Percentiles rank a stretch among this genome's conserved stretches.
Conservation (phyloP, 306 rosid species). For the Castanea crenata region DNA sequence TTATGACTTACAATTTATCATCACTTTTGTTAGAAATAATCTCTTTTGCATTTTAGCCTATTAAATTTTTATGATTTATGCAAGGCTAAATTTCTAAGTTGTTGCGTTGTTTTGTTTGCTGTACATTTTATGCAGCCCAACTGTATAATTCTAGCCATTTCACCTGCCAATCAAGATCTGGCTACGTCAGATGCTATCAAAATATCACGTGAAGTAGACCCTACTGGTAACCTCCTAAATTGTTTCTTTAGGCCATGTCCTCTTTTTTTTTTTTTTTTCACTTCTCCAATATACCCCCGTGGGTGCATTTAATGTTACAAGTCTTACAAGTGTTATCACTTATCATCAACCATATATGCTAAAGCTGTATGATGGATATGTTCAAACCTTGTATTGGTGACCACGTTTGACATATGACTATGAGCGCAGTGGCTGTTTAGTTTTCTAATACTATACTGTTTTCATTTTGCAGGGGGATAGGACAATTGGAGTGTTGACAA, state of each 20-base stretch:
- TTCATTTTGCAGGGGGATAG: constrained; percentile 77
- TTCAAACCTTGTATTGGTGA: constrained; percentile 4
- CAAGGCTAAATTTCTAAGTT: neutral
- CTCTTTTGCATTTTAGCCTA: neutral
- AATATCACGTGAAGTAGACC: constrained; percentile 95
- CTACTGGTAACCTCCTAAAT: constrained; percentile 57
- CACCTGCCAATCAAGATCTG: constrained; percentile 99
- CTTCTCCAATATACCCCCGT: neutral
- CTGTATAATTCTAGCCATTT: constrained; percentile 86
- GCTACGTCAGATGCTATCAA: constrained; percentile 97
- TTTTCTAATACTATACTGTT: constrained; percentile 16
- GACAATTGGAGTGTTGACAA: constrained; percentile 90
- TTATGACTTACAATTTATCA: neutral
- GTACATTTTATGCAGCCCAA: constrained; percentile 63
- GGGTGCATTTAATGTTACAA: neutral
- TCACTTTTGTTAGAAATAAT: neutral
- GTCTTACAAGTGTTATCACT: neutral
- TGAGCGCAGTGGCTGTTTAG: neutral
- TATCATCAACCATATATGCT: constrained; percentile 3
- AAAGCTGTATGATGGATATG: neutral
- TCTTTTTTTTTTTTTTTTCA: neutral
- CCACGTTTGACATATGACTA: neutral
- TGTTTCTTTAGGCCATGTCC: neutral
- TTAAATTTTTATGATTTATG: neutral
- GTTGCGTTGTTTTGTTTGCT: constrained; percentile 8